A percentile compares a stretch with the other conserved stretches of the same genome.
phyloP scores from a whole-genome alignment of 2,329 filamentous ascomycete genomes.

The Botrytis medusae region DNA sequence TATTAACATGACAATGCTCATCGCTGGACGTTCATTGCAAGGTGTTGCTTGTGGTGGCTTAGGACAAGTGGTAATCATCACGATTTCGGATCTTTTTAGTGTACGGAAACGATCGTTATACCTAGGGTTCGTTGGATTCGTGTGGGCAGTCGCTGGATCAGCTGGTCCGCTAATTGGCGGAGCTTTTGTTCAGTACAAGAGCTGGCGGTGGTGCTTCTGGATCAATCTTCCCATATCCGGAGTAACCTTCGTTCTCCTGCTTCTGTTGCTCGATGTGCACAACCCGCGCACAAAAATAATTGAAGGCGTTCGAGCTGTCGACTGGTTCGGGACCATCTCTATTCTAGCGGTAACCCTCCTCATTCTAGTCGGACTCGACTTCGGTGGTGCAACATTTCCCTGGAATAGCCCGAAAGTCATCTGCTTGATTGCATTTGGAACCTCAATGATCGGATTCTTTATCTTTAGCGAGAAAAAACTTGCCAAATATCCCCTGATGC shows the following conservation, averaged over 20 bases:
- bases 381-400: slow-evolving; percentile 68
- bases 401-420: slow-evolving; percentile 76
- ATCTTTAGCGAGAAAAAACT: slow-evolving; percentile 67
- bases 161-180: slow-evolving; percentile 63
- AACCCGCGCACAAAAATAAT: slow-evolving; percentile 58
- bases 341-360: slow-evolving; percentile 77
- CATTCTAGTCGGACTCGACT: slow-evolving; percentile 80
- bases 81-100: slow-evolving; percentile 58
- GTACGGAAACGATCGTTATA: slow-evolving; percentile 57
- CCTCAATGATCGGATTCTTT: slow-evolving; percentile 53
- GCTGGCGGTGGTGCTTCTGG: slow-evolving; percentile 62
- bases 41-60: slow-evolving; percentile 60
- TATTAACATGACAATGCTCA: slow-evolving; percentile 59
- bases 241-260: slow-evolving; percentile 51
- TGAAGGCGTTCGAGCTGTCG: slow-evolving; percentile 58
- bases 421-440: slow-evolving; percentile 75
- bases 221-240: slow-evolving; percentile 49
- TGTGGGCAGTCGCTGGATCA: slow-evolving; percentile 61
- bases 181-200: slow-evolving; percentile 56
- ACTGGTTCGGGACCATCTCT: slow-evolving; percentile 57
- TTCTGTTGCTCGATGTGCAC: slow-evolving; percentile 63
- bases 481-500: slow-evolving; percentile 76
- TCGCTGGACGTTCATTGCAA: slow-evolving; percentile 61
- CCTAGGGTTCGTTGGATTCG: slow-evolving; percentile 58
- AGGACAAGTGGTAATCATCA: not conserved